Evolutionary conservation across 371 early-diverging fungal species (phyloP), one percentile per base, ranked within the genome.

Genomic region (Cokeromyces recurvatus): DNA sequence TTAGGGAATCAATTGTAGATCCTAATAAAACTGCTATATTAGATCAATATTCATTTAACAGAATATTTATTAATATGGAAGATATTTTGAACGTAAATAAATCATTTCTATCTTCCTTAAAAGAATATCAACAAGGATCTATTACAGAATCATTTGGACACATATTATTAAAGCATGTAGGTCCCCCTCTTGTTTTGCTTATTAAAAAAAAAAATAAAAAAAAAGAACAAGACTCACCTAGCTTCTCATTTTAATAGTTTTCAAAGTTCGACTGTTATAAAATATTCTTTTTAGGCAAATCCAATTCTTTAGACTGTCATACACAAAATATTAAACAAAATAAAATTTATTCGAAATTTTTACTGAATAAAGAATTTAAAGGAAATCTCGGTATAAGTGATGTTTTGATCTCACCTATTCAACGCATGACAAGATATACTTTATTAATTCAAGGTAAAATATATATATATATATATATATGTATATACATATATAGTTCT

Each of bases 41-140:
- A 12, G 56, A 64, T 23, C 43, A 44, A 10, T 64, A 51, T 32
- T 38, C 43, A 3, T 55, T 46, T 23, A 59, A 60, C 10, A 38
- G 43, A 32, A 64, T 64, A 8, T 64, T 56, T 46, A 32, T 59
- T 16, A 64, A 64, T 31, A 34, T 51, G 31, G 60, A 64, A 15
- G 47, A 56, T 23, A 47, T 64, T 11, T 25, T 53, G 29, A 46
- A 45, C 4, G 56, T 51, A 8, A 59, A 64, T 36, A 44, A 37
- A 15, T n/a, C 48, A 0, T 56, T 64, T 34, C 21, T 59, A 29
- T 45, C 32, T 11, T 47, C 62, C 16, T 25, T 64, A 7, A 19
- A 42, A 11, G n/a, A 36, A 11, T 53, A 50, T 29, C 11, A 55
- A 29, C 29, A 48, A 12, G 49, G 52, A 15, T 22, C 22, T 9